Conservation (phyloP, 768 basidiomycete genomes). For the Pholiota molesta region DNA sequence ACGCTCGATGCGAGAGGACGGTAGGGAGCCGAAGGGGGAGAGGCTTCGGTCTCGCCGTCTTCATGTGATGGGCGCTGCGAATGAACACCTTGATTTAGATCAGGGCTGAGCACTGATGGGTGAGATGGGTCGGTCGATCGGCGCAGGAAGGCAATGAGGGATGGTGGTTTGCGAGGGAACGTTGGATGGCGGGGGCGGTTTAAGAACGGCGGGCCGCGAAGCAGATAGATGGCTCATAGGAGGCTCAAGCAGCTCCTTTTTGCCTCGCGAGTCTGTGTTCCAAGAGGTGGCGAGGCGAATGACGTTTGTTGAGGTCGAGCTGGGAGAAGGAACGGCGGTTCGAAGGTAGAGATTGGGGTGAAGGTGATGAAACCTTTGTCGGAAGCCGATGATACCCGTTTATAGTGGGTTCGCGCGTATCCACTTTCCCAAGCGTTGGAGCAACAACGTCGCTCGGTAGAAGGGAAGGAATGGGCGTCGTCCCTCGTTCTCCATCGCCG, state of each 20-base stretch:
- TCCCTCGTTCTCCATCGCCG: background rate
- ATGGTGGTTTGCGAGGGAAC: background rate
- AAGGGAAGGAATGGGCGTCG: background rate
- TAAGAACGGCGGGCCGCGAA: background rate
- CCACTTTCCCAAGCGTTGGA: background rate
- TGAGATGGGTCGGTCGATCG: background rate
- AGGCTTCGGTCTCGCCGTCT: conserved; percentile 51
- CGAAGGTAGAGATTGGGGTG: background rate
- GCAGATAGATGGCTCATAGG: background rate
- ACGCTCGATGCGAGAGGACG: background rate
- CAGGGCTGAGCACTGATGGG: conserved; percentile 6
- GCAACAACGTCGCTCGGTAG: background rate
- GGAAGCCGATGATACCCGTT: background rate
- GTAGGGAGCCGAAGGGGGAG: conserved; percentile 9
- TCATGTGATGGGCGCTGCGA: conserved; percentile 30
- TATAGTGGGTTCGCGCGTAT: background rate
- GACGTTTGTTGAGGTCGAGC: background rate
- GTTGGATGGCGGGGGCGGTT: background rate
- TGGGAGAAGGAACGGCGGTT: background rate
- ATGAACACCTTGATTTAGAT: background rate
- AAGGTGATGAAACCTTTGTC: background rate
- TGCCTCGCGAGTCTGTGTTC: background rate
- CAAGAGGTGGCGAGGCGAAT: background rate
- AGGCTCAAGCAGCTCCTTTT: conserved; percentile 6
- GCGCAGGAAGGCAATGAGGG: background rate